phyloP scores from a whole-genome alignment of 2,329 filamentous ascomycete species.

The Harringtonia aguacate region DNA sequence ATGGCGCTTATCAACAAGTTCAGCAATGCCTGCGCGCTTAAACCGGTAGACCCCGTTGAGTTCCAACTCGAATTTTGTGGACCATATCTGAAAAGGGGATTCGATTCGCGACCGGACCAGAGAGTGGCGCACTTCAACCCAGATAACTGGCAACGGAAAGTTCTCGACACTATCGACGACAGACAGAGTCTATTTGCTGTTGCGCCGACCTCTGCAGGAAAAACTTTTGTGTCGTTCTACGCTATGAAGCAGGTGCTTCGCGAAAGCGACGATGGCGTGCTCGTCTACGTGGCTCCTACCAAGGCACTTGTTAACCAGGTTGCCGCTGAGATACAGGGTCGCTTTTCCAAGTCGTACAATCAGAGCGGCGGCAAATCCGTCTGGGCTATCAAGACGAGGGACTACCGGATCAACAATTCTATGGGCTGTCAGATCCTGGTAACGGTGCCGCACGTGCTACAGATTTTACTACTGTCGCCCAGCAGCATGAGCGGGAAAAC shows the following conservation, averaged over 20 bases:
- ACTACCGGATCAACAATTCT: conserved; percentile 65
- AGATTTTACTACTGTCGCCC: conserved; percentile 64
- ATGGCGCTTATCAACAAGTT: no score
- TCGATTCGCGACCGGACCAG: conserved; percentile 56
- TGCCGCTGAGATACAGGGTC: conserved; percentile 64
- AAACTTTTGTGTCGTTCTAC: conserved; percentile 78
- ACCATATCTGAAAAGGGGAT: conserved; percentile 64
- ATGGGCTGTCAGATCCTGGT: conserved; percentile 64
- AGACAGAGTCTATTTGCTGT: conserved; percentile 64
- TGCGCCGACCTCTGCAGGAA: conserved; percentile 68
- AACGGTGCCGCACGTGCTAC: conserved; percentile 67
- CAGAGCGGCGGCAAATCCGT: conserved; percentile 51
- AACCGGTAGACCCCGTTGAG: no score
- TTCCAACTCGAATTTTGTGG: conserved; percentile 62
- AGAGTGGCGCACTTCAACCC: conserved; percentile 57
- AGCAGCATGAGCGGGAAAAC: conserved; percentile 43
- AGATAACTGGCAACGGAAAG: conserved; percentile 65
- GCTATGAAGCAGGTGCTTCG: conserved; percentile 69
- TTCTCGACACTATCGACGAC: conserved; percentile 62
- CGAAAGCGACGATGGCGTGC: conserved; percentile 54
- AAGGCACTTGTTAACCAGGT: conserved; percentile 80
- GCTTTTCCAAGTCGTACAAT: conserved; percentile 57
- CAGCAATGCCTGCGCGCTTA: no score
- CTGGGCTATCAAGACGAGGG: conserved; percentile 69
- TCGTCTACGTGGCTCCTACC: conserved; percentile 73